These are phyloP conservation scores for Lactarius sp. DNA, from an alignment of 768 basidiomycete genomes.

Conservation along the genomic window DNA sequence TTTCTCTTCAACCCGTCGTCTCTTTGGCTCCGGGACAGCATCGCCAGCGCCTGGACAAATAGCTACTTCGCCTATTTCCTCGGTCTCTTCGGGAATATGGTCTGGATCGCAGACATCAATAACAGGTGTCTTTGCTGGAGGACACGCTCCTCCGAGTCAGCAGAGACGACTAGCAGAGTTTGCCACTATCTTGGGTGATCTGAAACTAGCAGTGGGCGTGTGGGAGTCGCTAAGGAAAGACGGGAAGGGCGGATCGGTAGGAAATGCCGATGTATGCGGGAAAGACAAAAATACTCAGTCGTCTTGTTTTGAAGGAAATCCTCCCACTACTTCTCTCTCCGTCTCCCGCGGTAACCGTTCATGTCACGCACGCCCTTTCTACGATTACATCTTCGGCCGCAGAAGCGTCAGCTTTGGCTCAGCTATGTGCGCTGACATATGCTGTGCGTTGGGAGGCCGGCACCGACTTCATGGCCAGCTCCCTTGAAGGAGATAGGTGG, in stretches of 20 bases:
- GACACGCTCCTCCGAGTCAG: constrained; percentile 46
- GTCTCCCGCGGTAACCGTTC: constrained; percentile 52
- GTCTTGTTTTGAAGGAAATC: constrained; percentile 57
- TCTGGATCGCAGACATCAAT: constrained; percentile 34
- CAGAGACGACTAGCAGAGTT: constrained; percentile 93
- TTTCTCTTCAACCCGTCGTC: constrained; percentile 79
- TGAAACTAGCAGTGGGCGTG: constrained; percentile 71
- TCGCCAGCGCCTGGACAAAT: constrained; percentile 41
- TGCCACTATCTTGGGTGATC: constrained; percentile 87
- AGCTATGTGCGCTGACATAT: constrained; percentile 60
- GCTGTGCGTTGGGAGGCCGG: constrained; percentile 73
- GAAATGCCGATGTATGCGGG: constrained; percentile 29
- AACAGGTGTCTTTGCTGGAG: constrained; percentile 27
- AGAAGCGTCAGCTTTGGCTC: constrained; percentile 57
- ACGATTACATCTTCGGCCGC: constrained; percentile 39
- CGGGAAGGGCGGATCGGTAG: constrained; percentile 78
- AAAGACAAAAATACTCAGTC: constrained; percentile 9
- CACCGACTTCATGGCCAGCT: constrained; percentile 51
- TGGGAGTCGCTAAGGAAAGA: constrained; percentile 91
- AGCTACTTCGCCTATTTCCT: constrained; percentile 37
- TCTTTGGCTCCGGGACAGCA: constrained; percentile 58
- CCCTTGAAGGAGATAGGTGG: constrained; percentile 78
- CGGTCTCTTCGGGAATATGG: constrained; percentile 29
- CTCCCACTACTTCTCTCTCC: constrained; percentile 68
- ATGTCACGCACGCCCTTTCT: constrained; percentile 58